Conservation (phyloP, 805 yeast genomes). For the Candida mattraensis region DNA sequence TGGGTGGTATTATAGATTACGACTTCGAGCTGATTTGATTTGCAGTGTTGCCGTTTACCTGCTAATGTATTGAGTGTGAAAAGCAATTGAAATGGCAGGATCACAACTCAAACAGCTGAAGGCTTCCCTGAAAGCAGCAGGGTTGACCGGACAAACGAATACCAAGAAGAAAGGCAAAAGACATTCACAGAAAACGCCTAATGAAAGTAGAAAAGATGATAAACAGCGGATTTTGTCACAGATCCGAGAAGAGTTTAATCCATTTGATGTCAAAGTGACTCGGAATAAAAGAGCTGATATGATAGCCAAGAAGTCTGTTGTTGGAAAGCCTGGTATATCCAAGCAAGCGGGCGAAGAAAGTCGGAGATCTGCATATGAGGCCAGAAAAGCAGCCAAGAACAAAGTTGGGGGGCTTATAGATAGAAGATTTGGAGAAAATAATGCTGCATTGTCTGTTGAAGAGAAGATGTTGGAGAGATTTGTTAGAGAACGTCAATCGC, state of each 20-base stretch:
- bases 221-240: constrained; percentile 52
- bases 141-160: constrained; percentile 85
- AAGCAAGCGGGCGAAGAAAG: constrained; percentile 69
- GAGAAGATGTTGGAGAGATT: constrained; percentile 95
- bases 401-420: constrained; percentile 79
- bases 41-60: too few species aligned
- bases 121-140: constrained; percentile 72
- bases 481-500: constrained; percentile 78
- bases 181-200: constrained; percentile 49
- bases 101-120: constrained; percentile 84
- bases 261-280: constrained; percentile 78
- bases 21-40: too few species aligned
- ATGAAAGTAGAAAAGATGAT: constrained; percentile 71
- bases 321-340: constrained; percentile 67
- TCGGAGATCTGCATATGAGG: constrained; percentile 61
- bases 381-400: constrained; percentile 60
- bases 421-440: constrained; percentile 89
- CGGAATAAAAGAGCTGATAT: constrained; percentile 59
- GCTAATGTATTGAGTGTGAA: too few species aligned
- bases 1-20: background rate
- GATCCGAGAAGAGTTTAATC: constrained; percentile 84
- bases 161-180: constrained; percentile 55
- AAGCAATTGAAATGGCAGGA: constrained; percentile 64
- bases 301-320: constrained; percentile 46
- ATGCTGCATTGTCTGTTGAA: constrained; percentile 69